Percentiles rank a stretch among this genome's conserved stretches.
phyloP scores from a whole-genome alignment of 176 grass and related monocot genomes.

The Avena atlantica region DNA sequence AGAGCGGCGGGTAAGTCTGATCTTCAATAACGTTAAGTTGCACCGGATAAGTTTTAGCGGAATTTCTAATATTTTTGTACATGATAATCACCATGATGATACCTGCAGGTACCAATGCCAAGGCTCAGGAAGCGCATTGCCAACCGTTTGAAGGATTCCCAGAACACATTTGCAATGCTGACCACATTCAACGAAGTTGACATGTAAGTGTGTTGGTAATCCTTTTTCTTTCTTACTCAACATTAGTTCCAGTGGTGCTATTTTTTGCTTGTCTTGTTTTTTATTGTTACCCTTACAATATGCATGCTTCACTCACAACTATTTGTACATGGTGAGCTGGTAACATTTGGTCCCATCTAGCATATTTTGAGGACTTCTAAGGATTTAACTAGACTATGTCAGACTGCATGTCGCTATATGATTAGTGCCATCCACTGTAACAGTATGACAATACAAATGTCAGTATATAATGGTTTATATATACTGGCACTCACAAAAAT shows the following conservation, averaged over 20 bases:
- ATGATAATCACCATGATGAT: slow-evolving; percentile 5
- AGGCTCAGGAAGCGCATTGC: slow-evolving; percentile 96
- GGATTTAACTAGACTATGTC: slow-evolving; percentile 9
- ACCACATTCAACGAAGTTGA: slow-evolving; percentile 99
- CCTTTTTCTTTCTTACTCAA: neutral
- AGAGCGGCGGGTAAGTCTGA: slow-evolving; percentile 75
- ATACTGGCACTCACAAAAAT: neutral
- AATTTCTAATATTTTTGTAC: neutral
- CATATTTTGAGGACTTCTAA: neutral
- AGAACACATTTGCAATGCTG: slow-evolving; percentile 96
- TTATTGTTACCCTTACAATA: neutral
- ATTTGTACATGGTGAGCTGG: neutral
- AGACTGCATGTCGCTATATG: neutral
- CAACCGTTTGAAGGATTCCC: slow-evolving; percentile 97
- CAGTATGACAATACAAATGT: neutral
- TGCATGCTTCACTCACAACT: neutral
- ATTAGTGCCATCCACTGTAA: neutral
- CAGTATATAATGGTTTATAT: slow-evolving; percentile 5
- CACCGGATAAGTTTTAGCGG: neutral
- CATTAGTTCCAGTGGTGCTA: neutral
- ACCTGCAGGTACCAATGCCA: slow-evolving; percentile 84
- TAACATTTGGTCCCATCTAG: slow-evolving; percentile 21
- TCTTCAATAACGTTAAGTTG: slow-evolving; percentile 7
- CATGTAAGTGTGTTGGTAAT: slow-evolving; percentile 63
- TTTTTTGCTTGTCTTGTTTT: neutral